Base-by-base conservation (phyloP, 805 yeast species). In the Candida ipomoeae region DNA sequence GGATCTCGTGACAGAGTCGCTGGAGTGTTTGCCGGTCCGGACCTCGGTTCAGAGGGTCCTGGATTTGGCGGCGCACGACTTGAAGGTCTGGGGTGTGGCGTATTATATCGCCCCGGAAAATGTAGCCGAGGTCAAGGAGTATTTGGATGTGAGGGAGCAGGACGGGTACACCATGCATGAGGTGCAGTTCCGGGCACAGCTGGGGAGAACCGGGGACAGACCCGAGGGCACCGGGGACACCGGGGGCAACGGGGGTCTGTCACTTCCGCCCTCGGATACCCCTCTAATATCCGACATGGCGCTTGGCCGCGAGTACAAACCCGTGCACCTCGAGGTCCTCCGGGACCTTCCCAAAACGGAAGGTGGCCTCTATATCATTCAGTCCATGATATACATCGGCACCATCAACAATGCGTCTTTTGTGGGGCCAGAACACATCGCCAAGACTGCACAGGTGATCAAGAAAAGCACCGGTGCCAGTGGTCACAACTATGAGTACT, bases 141-240 rank as follows among this genome's bases (percentile, higher is more conserved):
- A 89, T 57, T 73, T 91, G 45, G 96, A 91, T 58, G 75, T 81
- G 13, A 74, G 98, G 49, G 98, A 91, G 59, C 90, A 89, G 64
- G 90, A 89, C 61, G 98, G 97, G 0, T 91, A 91, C 65, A 74
- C 89, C 0, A 71, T 81, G 2, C 89, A 87, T 55, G 67, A 74
- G 20, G 84, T 89, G 3, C 81, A 81, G 5, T 88, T 89, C 61
- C 76, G 78, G 55, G 70, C 87, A 10, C 18, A 18, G 11, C 23
- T 37, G 29, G 29, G 29, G 10, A 23, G 29, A 23, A 23, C 11
- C 10, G 29, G 4, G 29, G 29, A 23, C 29, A 23, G 23, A n/a
- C n/a, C 23, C 23, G 23, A 6, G 7, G 23, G 7, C 7, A 6
- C 29, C 29, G 29, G 3, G 29, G 29, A 1, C 10, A 18, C 20